These are phyloP conservation scores for Gaultheria prostrata DNA, from an alignment of 148 eudicot genomes.

Conservation along the genomic window DNA sequence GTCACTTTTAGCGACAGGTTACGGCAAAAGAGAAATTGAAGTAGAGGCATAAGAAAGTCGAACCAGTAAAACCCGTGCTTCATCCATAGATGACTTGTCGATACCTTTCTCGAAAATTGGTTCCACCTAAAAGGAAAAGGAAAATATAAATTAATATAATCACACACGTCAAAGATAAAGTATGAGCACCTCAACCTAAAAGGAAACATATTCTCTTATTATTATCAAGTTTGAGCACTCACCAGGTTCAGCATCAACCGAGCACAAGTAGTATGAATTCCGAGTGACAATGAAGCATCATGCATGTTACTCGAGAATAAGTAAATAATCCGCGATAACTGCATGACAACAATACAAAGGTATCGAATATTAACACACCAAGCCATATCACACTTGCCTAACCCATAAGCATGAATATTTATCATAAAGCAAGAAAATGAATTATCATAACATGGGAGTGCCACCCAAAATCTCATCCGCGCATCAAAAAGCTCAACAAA, in stretches of 20 bases:
- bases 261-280: conserved; percentile 98
- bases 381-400: background rate
- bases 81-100: conserved; percentile 91
- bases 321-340: conserved; percentile 91
- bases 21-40: background rate
- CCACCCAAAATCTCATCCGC: background rate
- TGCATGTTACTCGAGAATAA: conserved; percentile 99
- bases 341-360: conserved; percentile 33
- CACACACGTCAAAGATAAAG: background rate
- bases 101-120: conserved; percentile 96
- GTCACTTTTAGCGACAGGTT: background rate
- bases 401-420: background rate
- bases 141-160: background rate
- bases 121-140: conserved; percentile 62
- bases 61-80: conserved; percentile 84
- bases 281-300: conserved; percentile 85
- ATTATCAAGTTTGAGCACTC: conserved; percentile 24
- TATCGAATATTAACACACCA: background rate
- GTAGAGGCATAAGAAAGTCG: conserved; percentile 16
- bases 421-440: no score
- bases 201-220: background rate
- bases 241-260: conserved; percentile 98
- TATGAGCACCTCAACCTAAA: background rate
- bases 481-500: background rate
- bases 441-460: background rate